A percentile compares a stretch with the other conserved stretches of the same genome.
These are phyloP conservation scores for Lentinus tigrinus DNA, from an alignment of 768 basidiomycete species.

Conservation along the genomic window DNA sequence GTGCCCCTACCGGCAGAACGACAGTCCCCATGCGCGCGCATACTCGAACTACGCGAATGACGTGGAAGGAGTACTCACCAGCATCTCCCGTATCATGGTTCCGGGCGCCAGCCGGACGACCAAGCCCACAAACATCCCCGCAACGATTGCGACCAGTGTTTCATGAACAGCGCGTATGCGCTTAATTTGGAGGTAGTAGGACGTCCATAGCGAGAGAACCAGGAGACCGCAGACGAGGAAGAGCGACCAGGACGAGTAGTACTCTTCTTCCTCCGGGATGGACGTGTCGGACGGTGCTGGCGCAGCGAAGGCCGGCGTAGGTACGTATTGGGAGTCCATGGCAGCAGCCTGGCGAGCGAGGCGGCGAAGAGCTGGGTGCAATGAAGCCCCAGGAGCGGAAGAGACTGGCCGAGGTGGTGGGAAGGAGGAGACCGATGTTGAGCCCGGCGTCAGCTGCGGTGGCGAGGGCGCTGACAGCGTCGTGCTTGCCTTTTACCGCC, in stretches of 20 bases:
- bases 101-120: conserved; percentile 89
- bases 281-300: conserved; percentile 19
- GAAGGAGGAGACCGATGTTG: neutral
- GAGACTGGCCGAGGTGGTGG: conserved; percentile 5
- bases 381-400: conserved; percentile 9
- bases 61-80: conserved; percentile 56
- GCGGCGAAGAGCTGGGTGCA: conserved; percentile 4
- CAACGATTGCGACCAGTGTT: conserved; percentile 92
- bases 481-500: neutral
- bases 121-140: conserved; percentile 94
- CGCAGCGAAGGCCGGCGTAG: conserved; percentile 14
- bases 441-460: conserved; percentile 11
- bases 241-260: conserved; percentile 91
- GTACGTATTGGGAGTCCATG: conserved; percentile 14
- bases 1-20: neutral
- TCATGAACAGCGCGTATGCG: conserved; percentile 94
- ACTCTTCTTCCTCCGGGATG: conserved; percentile 73
- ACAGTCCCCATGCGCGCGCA: too few relatives aligned
- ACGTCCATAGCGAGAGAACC: conserved; percentile 91
- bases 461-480: neutral
- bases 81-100: conserved; percentile 94
- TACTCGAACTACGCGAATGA: too few relatives aligned
- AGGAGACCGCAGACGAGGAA: conserved; percentile 91
- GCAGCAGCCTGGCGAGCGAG: neutral
- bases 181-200: conserved; percentile 97